phyloP scores from a whole-genome alignment of 1,284 basidiomycete species.

The Trametes pubescens region DNA sequence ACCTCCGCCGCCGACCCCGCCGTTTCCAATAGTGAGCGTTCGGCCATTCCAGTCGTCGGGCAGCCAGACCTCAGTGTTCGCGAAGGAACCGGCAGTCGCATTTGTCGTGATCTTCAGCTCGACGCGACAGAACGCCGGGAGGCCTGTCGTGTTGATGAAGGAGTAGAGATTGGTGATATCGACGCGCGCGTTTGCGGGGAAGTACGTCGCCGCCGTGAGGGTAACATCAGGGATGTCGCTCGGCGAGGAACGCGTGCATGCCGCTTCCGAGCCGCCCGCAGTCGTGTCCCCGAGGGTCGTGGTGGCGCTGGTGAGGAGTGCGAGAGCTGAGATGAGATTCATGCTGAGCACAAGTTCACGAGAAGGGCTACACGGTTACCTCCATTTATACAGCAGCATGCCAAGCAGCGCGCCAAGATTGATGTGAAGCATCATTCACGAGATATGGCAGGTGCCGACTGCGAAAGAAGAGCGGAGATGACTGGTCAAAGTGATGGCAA shows the following conservation, averaged over 20 bases:
- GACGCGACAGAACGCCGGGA: slow-evolving; percentile 36
- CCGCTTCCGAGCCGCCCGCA: neutral
- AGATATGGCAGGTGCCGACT: too few species aligned
- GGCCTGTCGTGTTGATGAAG: slow-evolving; percentile 12
- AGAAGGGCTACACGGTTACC: too few species aligned
- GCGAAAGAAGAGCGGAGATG: too few species aligned
- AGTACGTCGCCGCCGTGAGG: slow-evolving; percentile 26
- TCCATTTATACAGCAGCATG: too few species aligned
- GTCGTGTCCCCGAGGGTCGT: neutral
- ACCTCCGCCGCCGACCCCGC: slow-evolving; percentile 34
- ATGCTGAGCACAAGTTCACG: too few species aligned
- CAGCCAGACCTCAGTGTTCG: slow-evolving; percentile 36
- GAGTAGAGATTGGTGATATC: slow-evolving; percentile 23
- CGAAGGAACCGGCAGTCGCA: slow-evolving; percentile 32
- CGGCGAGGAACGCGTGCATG: slow-evolving; percentile 7
- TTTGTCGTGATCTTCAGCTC: slow-evolving; percentile 35
- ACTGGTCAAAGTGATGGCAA: too few species aligned
- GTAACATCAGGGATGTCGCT: slow-evolving; percentile 10
- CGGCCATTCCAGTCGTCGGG: slow-evolving; percentile 36
- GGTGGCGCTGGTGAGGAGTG: neutral
- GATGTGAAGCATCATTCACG: too few species aligned
- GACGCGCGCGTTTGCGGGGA: slow-evolving; percentile 21
- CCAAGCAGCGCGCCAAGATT: too few species aligned
- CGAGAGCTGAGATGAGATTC: too few species aligned
- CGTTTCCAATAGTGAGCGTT: slow-evolving; percentile 34